A percentile compares a stretch with the other conserved stretches of the same genome.
Evolutionary conservation across 2,329 filamentous ascomycete species (phyloP).

Genomic region (Arthrobotrys pseudoclavata): DNA sequence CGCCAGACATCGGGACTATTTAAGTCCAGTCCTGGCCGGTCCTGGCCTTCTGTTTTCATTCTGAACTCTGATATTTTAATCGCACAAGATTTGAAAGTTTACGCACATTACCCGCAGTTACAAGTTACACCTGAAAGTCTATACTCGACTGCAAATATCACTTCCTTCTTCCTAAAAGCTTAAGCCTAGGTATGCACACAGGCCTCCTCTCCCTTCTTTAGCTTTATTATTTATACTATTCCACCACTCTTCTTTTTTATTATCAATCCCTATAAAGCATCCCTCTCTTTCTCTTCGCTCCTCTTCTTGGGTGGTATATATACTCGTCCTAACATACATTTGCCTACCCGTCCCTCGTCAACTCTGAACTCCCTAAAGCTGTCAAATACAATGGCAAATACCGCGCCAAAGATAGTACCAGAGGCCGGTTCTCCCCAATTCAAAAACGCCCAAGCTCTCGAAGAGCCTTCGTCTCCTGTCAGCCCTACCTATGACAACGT

Average conservation of each 20-base stretch:
- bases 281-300: not conserved
- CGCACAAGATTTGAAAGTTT: constrained; percentile 26
- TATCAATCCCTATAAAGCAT: constrained; percentile 1
- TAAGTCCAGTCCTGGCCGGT: constrained; percentile 28
- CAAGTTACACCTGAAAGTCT: constrained; percentile 26
- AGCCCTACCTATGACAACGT: constrained; percentile 44
- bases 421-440: constrained; percentile 46
- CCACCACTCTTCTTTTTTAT: not conserved
- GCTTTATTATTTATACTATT: too few species aligned
- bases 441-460: constrained; percentile 54
- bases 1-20: constrained; percentile 23
- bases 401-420: constrained; percentile 40
- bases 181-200: constrained; percentile 39
- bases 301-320: not conserved
- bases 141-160: not conserved
- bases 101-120: constrained; percentile 17
- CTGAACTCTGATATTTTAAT: constrained; percentile 45
- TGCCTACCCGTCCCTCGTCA: not conserved
- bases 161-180: not conserved
- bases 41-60: constrained; percentile 32
- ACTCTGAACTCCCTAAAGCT: constrained; percentile 44
- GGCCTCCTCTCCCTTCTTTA: constrained; percentile 1
- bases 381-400: constrained; percentile 33
- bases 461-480: constrained; percentile 36
- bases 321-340: constrained; percentile 25